phyloP scores from a whole-genome alignment of 345 rosid species.

The Anastatica hierochuntica region DNA sequence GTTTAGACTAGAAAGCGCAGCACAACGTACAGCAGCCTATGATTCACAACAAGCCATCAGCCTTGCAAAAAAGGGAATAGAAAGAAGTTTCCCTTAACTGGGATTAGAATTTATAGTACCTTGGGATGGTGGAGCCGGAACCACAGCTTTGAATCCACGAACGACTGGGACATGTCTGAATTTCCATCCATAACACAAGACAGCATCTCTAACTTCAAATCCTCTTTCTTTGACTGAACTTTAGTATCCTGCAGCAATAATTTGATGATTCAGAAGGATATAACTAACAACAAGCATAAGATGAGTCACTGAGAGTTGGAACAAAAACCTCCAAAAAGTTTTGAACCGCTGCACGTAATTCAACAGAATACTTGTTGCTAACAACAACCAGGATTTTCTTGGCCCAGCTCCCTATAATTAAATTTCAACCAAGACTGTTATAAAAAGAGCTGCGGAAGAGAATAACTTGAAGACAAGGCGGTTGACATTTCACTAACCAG shows the following conservation, averaged over 20 bases:
- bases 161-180: slow-evolving; percentile 32
- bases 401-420: slow-evolving; percentile 60
- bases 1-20: slow-evolving; percentile 55
- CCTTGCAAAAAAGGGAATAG: neutral
- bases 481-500: slow-evolving; percentile 34
- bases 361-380: slow-evolving; percentile 61
- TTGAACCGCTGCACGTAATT: slow-evolving; percentile 41
- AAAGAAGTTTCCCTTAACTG: neutral
- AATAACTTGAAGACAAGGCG: neutral
- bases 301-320: neutral
- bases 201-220: slow-evolving; percentile 39
- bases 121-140: slow-evolving; percentile 75
- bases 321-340: slow-evolving; percentile 58
- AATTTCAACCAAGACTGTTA: neutral
- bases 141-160: slow-evolving; percentile 74
- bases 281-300: neutral
- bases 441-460: neutral
- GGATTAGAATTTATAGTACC: slow-evolving; percentile 34
- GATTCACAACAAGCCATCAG: slow-evolving; percentile 14
- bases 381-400: slow-evolving; percentile 49
- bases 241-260: slow-evolving; percentile 36
- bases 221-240: slow-evolving; percentile 42
- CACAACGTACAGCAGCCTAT: slow-evolving; percentile 70
- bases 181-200: slow-evolving; percentile 51
- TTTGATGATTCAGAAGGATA: slow-evolving; percentile 5